phyloP scores from a whole-genome alignment of 2,329 filamentous ascomycete genomes.

The Colletotrichum costaricense region DNA sequence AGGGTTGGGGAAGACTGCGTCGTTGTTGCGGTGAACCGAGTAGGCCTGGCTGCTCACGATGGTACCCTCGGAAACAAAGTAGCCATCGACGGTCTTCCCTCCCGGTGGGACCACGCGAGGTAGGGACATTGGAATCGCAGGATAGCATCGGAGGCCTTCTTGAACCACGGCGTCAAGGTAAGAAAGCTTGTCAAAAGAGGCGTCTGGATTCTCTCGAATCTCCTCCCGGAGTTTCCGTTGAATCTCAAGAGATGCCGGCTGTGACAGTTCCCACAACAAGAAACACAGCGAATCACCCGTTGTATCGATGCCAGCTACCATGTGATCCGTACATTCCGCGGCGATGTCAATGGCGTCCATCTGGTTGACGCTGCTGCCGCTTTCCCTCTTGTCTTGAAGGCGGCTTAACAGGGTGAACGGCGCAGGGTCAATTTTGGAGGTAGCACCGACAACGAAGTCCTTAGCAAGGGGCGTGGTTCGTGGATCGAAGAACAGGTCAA shows the following conservation, averaged over 20 bases:
- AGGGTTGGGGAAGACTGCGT: conserved; percentile 79
- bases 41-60: conserved; percentile 71
- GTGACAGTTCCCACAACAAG: conserved; percentile 77
- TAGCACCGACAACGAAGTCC: conserved; percentile 66
- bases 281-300: conserved; percentile 77
- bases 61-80: conserved; percentile 62
- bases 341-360: conserved; percentile 68
- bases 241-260: conserved; percentile 60
- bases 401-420: conserved; percentile 69
- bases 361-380: conserved; percentile 54
- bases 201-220: conserved; percentile 52
- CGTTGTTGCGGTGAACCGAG: conserved; percentile 68
- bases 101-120: conserved; percentile 66
- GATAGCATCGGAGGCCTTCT: conserved; percentile 71
- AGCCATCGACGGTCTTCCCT: conserved; percentile 66
- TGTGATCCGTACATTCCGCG: conserved; percentile 78
- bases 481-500: conserved; percentile 64
- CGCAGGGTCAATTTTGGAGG: conserved; percentile 56
- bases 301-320: conserved; percentile 78
- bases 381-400: conserved; percentile 61
- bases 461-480: conserved; percentile 69
- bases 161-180: conserved; percentile 73
- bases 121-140: conserved; percentile 73
- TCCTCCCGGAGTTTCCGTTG: conserved; percentile 66
- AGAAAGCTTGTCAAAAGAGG: conserved; percentile 59